Conservation (phyloP, 2,329 filamentous ascomycete species). For the Xylariales sp. region DNA sequence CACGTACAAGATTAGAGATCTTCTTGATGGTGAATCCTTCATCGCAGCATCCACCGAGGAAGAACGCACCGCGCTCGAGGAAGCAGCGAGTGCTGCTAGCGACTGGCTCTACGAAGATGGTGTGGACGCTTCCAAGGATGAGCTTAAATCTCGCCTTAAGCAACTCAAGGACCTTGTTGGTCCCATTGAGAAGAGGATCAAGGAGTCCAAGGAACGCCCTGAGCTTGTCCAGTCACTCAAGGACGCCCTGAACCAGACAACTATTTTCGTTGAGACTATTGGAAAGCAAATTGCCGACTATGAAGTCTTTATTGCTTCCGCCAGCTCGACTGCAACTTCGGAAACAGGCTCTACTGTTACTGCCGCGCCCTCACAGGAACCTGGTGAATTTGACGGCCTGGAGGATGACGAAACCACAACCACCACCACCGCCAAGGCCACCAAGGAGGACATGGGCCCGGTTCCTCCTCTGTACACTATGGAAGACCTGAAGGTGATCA, state of each 20-base stretch:
- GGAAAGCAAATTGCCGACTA: slow-evolving; percentile 66
- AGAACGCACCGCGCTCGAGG: slow-evolving; percentile 62
- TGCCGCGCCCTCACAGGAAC: slow-evolving; percentile 39
- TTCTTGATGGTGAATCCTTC: slow-evolving; percentile 75
- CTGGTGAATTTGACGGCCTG: slow-evolving; percentile 64
- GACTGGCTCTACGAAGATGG: slow-evolving; percentile 93
- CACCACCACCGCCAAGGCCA: slow-evolving; percentile 32
- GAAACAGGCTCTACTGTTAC: slow-evolving; percentile 38
- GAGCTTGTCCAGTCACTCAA: slow-evolving; percentile 63
- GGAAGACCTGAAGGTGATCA: slow-evolving; percentile 65
- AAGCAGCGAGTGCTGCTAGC: slow-evolving; percentile 63
- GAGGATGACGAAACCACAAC: slow-evolving; percentile 60
- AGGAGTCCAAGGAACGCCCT: slow-evolving; percentile 69
- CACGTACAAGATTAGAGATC: slow-evolving; percentile 83
- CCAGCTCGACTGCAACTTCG: slow-evolving; percentile 42
- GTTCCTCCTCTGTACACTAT: slow-evolving; percentile 65
- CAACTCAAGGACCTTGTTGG: slow-evolving; percentile 72
- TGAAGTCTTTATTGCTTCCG: slow-evolving; percentile 55
- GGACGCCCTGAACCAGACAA: slow-evolving; percentile 66
- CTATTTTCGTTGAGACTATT: slow-evolving; percentile 65
- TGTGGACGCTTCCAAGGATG: slow-evolving; percentile 67
- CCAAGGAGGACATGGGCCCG: slow-evolving; percentile 47
- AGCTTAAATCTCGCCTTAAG: slow-evolving; percentile 72
- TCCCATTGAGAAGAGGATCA: slow-evolving; percentile 71
- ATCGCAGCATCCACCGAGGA: slow-evolving; percentile 64